Base-by-base conservation (phyloP, 192 early-diverging fungal genomes). In the Podila verticillata region DNA sequence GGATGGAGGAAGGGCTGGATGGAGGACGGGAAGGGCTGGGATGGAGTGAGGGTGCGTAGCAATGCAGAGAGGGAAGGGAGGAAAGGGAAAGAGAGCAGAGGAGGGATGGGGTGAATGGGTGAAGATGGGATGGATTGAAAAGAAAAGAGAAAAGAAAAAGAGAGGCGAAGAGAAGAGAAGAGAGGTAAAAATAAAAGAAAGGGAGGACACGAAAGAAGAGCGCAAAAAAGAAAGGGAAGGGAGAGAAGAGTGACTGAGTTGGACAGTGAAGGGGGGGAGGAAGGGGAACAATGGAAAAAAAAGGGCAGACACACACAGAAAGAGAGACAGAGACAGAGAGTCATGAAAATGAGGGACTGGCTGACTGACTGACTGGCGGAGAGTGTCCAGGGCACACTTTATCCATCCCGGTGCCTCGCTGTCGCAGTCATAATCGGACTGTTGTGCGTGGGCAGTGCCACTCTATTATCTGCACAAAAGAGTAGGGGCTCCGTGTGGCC, bases 161-260 rank as follows among this genome's bases (percentile, higher is more conserved):
- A 58, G 28, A 51, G 48, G 5, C 0, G 2, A 5, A 26, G 28
- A 26, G 17, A 28, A 59, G 24, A 28, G 10, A 8, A 31, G 20
- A 28, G 26, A 32, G 58, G 30, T 31, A 32, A 51, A 26, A 35
- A 60, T 63, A 66, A 61, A 31, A 47, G 59, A 32, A 30, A 39
- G 19, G 57, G 22, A 34, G 57, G 44, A 29, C 49, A n/a, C 26
- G 61, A 44, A 15, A 60, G 35, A 28, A 22, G 32, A 49, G 58
- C 28, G 26, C 36, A 47, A 31, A 31, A 29, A 44, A 30, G 44
- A 61, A 56, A 34, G 57, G 10, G 48, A 48, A 54, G 22, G 51
- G 22, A 54, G 49, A 24, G 22, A 20, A 47, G 34, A 44, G 29
- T 47, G 47, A 60, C 17, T 61, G 68, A 15, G 47, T n/a, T 29